These are phyloP conservation scores for Tetradesmus lagerheimii DNA, from an alignment of 139 green algal species.

Conservation along the genomic window DNA sequence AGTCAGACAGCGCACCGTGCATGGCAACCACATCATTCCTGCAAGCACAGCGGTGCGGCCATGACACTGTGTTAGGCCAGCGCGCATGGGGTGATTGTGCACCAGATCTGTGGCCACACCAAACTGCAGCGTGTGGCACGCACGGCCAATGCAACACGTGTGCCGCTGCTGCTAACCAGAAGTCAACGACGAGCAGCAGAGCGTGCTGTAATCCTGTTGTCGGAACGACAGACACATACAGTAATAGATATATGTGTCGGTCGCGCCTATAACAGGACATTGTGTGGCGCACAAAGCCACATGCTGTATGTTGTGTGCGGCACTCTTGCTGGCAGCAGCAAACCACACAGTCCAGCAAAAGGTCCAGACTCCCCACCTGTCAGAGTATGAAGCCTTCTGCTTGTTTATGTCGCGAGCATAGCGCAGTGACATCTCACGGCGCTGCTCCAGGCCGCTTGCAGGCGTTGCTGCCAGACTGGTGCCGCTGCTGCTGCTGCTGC, in stretches of 20 bases:
- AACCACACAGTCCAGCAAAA: not conserved
- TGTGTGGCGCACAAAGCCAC: too few species aligned
- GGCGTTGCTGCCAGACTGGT: not conserved
- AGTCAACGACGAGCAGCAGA: too few species aligned
- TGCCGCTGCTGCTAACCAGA: too few species aligned
- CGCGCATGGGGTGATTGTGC: not conserved
- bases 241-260: too few species aligned
- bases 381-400: not conserved
- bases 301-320: too few species aligned
- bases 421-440: conserved; percentile 36
- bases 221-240: too few species aligned
- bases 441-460: conserved; percentile 6
- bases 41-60: too few species aligned
- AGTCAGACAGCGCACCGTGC: conserved; percentile 61
- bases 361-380: not conserved
- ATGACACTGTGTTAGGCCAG: not conserved
- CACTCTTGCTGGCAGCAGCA: not conserved
- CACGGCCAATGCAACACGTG: too few species aligned
- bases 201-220: too few species aligned
- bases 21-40: conserved; percentile 44
- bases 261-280: too few species aligned
- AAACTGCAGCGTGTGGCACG: not conserved
- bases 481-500: conserved; percentile 19
- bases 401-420: conserved; percentile 35
- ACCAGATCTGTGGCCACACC: not conserved